A percentile compares a stretch with the other conserved stretches of the same genome.
Evolutionary conservation across 768 basidiomycete genomes (phyloP).

Genomic region (Psilocybe cyanescens): DNA sequence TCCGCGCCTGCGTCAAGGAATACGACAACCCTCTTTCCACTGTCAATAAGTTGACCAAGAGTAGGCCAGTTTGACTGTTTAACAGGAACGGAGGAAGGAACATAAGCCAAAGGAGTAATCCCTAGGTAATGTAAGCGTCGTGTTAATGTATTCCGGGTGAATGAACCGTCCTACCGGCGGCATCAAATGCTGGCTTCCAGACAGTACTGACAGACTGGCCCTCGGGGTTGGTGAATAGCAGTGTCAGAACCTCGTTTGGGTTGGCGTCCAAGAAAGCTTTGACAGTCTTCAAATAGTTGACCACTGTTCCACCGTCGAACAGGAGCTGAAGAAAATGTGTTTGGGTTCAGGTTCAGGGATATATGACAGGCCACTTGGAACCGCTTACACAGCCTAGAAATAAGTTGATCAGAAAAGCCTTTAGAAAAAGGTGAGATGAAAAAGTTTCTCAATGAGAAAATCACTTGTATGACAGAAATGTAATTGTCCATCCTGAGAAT

Average conservation of each 20-base stretch:
- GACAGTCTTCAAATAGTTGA: slow-evolving; percentile 53
- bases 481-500: slow-evolving; percentile 44
- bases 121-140: slow-evolving; percentile 27
- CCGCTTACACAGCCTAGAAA: slow-evolving; percentile 37
- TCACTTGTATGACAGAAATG: slow-evolving; percentile 72
- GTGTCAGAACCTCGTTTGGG: slow-evolving; percentile 67
- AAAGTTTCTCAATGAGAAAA: slow-evolving; percentile 12
- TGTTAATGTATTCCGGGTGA: not conserved
- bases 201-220: slow-evolving; percentile 46
- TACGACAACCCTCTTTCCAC: slow-evolving; percentile 60
- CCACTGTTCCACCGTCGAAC: slow-evolving; percentile 57
- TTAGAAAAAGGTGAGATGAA: too few relatives aligned
- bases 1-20: slow-evolving; percentile 61
- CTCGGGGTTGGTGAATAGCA: slow-evolving; percentile 72
- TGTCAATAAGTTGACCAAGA: slow-evolving; percentile 62
- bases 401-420: too few relatives aligned
- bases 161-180: slow-evolving; percentile 39
- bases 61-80: slow-evolving; percentile 62
- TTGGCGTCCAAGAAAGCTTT: slow-evolving; percentile 61
- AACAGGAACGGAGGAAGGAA: slow-evolving; percentile 51
- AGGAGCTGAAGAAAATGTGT: slow-evolving; percentile 31
- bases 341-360: not conserved
- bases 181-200: slow-evolving; percentile 58
- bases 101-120: slow-evolving; percentile 49
- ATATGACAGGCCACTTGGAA: not conserved